Evolutionary conservation across 805 yeast genomes (phyloP).

Genomic region (Yamadazyma sp.): DNA sequence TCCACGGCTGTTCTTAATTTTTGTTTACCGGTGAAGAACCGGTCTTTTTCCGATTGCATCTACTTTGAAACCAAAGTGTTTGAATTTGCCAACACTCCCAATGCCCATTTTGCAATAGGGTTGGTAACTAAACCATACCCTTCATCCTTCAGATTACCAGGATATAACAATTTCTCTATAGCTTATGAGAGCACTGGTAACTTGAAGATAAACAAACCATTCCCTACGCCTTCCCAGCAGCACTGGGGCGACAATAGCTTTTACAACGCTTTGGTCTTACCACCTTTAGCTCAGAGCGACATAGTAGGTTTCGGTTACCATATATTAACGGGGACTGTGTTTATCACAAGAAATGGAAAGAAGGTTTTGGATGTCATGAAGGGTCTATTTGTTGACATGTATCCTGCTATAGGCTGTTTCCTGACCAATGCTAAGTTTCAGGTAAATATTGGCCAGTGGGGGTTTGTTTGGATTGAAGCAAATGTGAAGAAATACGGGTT

Average conservation of each 20-base stretch:
- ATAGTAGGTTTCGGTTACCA: constrained; percentile 57
- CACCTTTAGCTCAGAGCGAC: constrained; percentile 53
- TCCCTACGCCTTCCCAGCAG: constrained; percentile 47
- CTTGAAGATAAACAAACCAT: constrained; percentile 64
- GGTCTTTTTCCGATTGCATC: constrained; percentile 41
- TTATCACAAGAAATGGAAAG: constrained; percentile 56
- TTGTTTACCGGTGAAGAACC: constrained; percentile 36
- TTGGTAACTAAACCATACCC: constrained; percentile 75
- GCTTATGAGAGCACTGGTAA: constrained; percentile 76
- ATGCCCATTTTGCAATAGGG: constrained; percentile 62
- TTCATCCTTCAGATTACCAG: constrained; percentile 65
- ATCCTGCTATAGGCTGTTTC: constrained; percentile 55
- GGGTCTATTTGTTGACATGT: constrained; percentile 49
- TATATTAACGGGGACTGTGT: constrained; percentile 47
- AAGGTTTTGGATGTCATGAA: constrained; percentile 50
- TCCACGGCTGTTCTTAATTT: constrained; percentile 40
- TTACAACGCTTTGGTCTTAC: constrained; percentile 47
- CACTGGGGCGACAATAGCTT: constrained; percentile 41
- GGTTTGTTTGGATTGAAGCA: constrained; percentile 50
- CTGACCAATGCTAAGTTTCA: constrained; percentile 43
- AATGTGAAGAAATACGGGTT: constrained; percentile 57
- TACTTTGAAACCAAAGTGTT: constrained; percentile 59
- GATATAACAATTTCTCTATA: constrained; percentile 65
- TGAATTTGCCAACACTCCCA: constrained; percentile 32
- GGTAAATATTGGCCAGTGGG: constrained; percentile 45